Evolutionary conservation across 2,329 filamentous ascomycete genomes (phyloP), one percentile per base, ranked within the genome.

Genomic region (Aspergillus sp.): DNA sequence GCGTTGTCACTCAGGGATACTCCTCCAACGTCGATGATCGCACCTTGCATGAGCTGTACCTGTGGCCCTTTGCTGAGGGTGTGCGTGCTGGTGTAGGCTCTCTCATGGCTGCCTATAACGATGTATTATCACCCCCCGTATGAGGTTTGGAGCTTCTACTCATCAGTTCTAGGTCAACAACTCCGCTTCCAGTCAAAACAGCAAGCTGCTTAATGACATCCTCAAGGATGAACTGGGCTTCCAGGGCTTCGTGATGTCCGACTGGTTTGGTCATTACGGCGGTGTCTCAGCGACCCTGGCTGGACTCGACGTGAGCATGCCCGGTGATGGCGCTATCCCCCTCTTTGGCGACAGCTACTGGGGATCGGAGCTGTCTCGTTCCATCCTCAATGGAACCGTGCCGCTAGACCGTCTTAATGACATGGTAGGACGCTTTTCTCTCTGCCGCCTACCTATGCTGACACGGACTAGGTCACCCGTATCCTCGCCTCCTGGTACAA

Each of bases 151-250:
- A 30, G 9, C 10, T 4, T 30, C 10, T 30, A 30, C 26, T 30
- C 7, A 30, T 30, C 26, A 3, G 2, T 30, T 30, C 26, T 11
- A 83, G 76, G 76, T 88, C 51, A 88, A 89, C 62, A 82, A 84
- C 47, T 85, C 82, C 0, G 83, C 86, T 14, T 78, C 79, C 4
- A 88, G 83, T 52, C 83, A 86, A 54, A 90, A 90, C 63, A 84
- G 82, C 55, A 85, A 85, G 63, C 71, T 85, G 13, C 76, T 88
- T 49, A 90, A 89, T 57, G 84, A 82, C 0, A 74, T 90, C 3
- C 73, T 90, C 8, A 90, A 90, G 61, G 85, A 87, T 43, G 87
- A 90, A 69, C 76, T 90, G 45, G 85, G 85, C 0, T 90, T 90
- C 59, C 85, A 89, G 59, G 87, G 87, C 63, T 85, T 73, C 59